Base-by-base conservation (phyloP, 2,329 filamentous ascomycete species). In the Coniella lustricola region DNA sequence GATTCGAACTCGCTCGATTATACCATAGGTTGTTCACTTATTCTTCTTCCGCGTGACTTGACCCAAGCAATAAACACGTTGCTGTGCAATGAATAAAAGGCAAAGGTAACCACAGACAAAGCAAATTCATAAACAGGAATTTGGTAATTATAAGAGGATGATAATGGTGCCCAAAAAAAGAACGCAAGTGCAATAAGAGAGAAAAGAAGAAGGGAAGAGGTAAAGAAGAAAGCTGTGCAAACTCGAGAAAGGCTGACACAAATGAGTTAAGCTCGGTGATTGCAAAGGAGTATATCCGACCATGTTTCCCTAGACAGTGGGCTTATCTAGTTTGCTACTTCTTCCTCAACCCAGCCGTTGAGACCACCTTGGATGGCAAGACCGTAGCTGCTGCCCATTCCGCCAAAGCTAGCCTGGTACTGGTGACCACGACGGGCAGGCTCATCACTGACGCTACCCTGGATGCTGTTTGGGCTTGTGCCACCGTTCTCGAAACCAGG, bases 271-370 rank as follows among this genome's bases (percentile, higher is more conserved):
- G 57, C 52, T 46, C 12, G 45, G 51, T 52, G 56, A 57, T 57
- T 55, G 54, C 48, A 54, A 51, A 29, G 10, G 50, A 56, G 50
- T n/a, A 46, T 53, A 56, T 54, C 53, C 49, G 44, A 55, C 52
- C 40, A 49, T 46, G n/a, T 50, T 48, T 45, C 25, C 25, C 5
- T 5, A 29, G 25, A 22, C 32, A 54, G 39, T 39, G 32, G 33
- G 42, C 35, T 25, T 51, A 48, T 53, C n/a, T 71, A 82, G 66
- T 81, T 81, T 50, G 75, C 73, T 55, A 82, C 76, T 63, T 82
- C 79, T 62, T 84, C 81, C 64, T 84, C 81, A 32, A 79, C 79
- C 81, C 81, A 85, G 47, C 81, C 81, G 55, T 82, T 83, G 56
- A 84, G 64, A 7, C 77, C 77, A 53, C 79, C 75, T 60, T 82